Conservation (phyloP, 768 basidiomycete genomes). For the Mycena kentingensis region DNA sequence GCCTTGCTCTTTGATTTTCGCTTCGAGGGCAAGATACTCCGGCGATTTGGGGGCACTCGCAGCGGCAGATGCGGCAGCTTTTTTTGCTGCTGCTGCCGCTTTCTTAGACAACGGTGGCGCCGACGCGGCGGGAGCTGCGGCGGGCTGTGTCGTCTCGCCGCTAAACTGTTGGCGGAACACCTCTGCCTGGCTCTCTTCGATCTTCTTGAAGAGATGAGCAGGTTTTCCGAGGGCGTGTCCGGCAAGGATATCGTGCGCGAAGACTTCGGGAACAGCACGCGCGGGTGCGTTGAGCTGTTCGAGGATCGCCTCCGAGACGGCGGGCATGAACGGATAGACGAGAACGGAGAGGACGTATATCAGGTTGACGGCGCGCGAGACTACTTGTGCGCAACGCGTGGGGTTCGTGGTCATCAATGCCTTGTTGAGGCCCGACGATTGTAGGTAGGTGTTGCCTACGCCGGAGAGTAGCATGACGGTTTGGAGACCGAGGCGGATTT, state of each 20-base stretch:
- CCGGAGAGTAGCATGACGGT: slow-evolving; percentile 88
- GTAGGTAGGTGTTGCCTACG: slow-evolving; percentile 92
- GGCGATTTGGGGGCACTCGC: slow-evolving; percentile 64
- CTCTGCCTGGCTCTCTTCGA: slow-evolving; percentile 88
- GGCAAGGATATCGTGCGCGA: slow-evolving; percentile 80
- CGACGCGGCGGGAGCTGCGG: slow-evolving; percentile 44
- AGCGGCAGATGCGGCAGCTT: slow-evolving; percentile 40
- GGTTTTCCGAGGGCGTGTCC: slow-evolving; percentile 87
- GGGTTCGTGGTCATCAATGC: slow-evolving; percentile 81
- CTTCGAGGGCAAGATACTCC: slow-evolving; percentile 73
- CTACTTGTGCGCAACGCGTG: slow-evolving; percentile 84
- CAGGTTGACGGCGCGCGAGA: slow-evolving; percentile 87
- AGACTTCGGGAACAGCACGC: slow-evolving; percentile 70
- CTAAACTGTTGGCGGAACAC: slow-evolving; percentile 81
- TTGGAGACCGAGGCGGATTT: slow-evolving; percentile 84
- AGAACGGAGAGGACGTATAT: slow-evolving; percentile 88
- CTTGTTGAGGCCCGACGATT: slow-evolving; percentile 89
- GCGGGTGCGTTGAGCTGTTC: slow-evolving; percentile 87
- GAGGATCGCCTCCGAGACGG: slow-evolving; percentile 79
- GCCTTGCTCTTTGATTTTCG: slow-evolving; percentile 76
- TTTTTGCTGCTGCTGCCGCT: slow-evolving; percentile 48
- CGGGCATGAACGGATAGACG: slow-evolving; percentile 95
- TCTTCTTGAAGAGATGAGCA: slow-evolving; percentile 89
- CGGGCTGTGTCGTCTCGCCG: slow-evolving; percentile 50
- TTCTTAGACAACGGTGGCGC: slow-evolving; percentile 57